Conservation (phyloP, 306 rosid genomes). For the Glycyrrhiza uralensis region DNA sequence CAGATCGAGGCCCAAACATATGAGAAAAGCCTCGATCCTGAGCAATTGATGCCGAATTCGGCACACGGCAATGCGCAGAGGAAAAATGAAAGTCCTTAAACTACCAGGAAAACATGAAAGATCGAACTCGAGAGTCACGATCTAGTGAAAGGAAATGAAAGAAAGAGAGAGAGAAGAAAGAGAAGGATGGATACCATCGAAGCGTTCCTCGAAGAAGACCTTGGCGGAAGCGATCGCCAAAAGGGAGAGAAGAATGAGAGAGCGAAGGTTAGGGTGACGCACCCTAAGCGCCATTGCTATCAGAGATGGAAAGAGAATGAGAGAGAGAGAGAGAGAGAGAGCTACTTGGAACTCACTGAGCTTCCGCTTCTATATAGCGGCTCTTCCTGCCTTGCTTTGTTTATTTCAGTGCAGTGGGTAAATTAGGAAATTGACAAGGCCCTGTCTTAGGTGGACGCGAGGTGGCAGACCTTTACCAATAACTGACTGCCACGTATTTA, state of each 20-base stretch:
- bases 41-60: background rate
- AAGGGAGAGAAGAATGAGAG: slow-evolving; percentile 55
- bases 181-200: slow-evolving; percentile 56
- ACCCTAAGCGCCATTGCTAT: slow-evolving; percentile 74
- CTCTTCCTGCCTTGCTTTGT: background rate
- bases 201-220: slow-evolving; percentile 91
- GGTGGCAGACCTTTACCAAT: background rate
- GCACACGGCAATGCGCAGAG: background rate
- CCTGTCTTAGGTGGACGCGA: slow-evolving; percentile 10
- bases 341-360: slow-evolving; percentile 24
- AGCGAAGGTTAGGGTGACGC: slow-evolving; percentile 59
- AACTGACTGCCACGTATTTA: rapidly evolving
- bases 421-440: slow-evolving; percentile 18
- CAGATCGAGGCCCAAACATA: slow-evolving; percentile 41
- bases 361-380: slow-evolving; percentile 28
- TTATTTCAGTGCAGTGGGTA: slow-evolving; percentile 21
- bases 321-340: slow-evolving; percentile 1
- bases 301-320: slow-evolving; percentile 17
- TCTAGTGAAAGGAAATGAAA: slow-evolving; percentile 4
- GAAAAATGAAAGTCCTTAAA: slow-evolving; percentile 14
- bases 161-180: too few species aligned
- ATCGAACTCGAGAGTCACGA: background rate
- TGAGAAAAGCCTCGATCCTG: slow-evolving; percentile 27
- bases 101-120: background rate
- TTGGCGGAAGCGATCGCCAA: slow-evolving; percentile 70